Percentiles rank a stretch among this genome's conserved stretches.
Evolutionary conservation across 1,284 basidiomycete genomes (phyloP).

Genomic region (Cutaneotrichosporon spelunceum): DNA sequence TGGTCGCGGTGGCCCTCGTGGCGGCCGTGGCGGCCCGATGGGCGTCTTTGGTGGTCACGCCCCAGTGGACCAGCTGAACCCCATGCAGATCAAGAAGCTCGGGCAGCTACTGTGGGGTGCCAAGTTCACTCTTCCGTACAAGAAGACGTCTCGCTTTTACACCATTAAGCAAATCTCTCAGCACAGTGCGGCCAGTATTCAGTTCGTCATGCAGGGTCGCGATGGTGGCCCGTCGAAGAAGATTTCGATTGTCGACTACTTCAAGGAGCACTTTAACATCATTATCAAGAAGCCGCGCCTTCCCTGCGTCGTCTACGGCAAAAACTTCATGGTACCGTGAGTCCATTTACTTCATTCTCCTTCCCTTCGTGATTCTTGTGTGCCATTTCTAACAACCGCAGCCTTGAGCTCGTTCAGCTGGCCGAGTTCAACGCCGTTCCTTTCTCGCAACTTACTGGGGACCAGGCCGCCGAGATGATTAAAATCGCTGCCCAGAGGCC

Average conservation of each 20-base stretch:
- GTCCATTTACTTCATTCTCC: conserved; percentile 10
- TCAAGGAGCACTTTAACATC: conserved; percentile 45
- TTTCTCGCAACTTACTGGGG: conserved; percentile 27
- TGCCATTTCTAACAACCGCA: conserved; percentile 15
- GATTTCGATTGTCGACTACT: conserved; percentile 46
- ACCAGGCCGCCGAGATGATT: conserved; percentile 52
- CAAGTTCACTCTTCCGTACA: conserved; percentile 41
- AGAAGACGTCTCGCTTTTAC: conserved; percentile 33
- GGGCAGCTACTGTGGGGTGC: conserved; percentile 40
- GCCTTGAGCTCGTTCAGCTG: conserved; percentile 47
- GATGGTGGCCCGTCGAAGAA: conserved; percentile 40
- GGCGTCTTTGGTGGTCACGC: conserved; percentile 19
- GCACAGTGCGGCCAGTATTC: conserved; percentile 38
- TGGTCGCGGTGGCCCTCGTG: conserved; percentile 28
- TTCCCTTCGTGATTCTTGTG: too few relatives aligned
- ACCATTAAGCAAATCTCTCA: conserved; percentile 37
- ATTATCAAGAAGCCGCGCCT: conserved; percentile 42
- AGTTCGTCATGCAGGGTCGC: conserved; percentile 39
- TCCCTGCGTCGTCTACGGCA: conserved; percentile 47
- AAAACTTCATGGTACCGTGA: conserved; percentile 49
- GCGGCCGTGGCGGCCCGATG: conserved; percentile 15
- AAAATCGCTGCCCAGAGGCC: conserved; percentile 50
- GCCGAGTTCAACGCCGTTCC: conserved; percentile 46
- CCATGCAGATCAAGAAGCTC: conserved; percentile 35
- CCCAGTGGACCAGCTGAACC: conserved; percentile 30